phyloP scores from a whole-genome alignment of 2,329 filamentous ascomycete genomes.

The Penicillium sp. region DNA sequence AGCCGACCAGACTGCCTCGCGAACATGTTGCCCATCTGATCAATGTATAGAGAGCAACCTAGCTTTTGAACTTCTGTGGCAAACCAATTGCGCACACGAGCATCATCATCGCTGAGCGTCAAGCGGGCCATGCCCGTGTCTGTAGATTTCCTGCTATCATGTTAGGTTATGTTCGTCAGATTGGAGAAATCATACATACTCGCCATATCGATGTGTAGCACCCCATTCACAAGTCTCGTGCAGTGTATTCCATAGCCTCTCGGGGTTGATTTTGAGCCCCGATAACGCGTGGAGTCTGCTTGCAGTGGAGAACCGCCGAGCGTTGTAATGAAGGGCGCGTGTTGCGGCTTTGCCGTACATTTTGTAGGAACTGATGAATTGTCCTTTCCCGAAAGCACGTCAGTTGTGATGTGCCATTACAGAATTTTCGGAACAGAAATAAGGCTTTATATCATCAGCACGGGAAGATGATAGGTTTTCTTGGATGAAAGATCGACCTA shows the following conservation, averaged over 20 bases:
- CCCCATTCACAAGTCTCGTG: slow-evolving; percentile 38
- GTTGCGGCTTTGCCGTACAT: slow-evolving; percentile 12
- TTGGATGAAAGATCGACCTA: neutral
- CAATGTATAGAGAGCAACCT: slow-evolving; percentile 65
- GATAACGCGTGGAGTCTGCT: slow-evolving; percentile 16
- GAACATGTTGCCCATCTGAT: slow-evolving; percentile 57
- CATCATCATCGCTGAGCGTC: slow-evolving; percentile 68
- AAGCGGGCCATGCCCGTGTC: slow-evolving; percentile 68
- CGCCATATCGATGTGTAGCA: slow-evolving; percentile 29
- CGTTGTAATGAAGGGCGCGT: slow-evolving; percentile 11
- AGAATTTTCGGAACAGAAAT: too few species aligned
- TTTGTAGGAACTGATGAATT: neutral
- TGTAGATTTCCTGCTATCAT: slow-evolving; percentile 13
- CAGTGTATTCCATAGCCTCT: slow-evolving; percentile 32
- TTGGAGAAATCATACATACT: slow-evolving; percentile 19
- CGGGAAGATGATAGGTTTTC: neutral
- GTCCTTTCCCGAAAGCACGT: neutral
- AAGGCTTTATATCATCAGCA: too few species aligned
- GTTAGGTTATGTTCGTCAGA: neutral
- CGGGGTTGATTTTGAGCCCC: slow-evolving; percentile 30
- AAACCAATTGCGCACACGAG: slow-evolving; percentile 70
- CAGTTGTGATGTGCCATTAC: too few species aligned
- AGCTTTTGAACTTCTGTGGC: slow-evolving; percentile 58
- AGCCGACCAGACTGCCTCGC: slow-evolving; percentile 23
- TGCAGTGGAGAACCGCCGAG: slow-evolving; percentile 14